Conservation (phyloP, 176 grass and related monocot genomes). For the Metroxylon sagu region DNA sequence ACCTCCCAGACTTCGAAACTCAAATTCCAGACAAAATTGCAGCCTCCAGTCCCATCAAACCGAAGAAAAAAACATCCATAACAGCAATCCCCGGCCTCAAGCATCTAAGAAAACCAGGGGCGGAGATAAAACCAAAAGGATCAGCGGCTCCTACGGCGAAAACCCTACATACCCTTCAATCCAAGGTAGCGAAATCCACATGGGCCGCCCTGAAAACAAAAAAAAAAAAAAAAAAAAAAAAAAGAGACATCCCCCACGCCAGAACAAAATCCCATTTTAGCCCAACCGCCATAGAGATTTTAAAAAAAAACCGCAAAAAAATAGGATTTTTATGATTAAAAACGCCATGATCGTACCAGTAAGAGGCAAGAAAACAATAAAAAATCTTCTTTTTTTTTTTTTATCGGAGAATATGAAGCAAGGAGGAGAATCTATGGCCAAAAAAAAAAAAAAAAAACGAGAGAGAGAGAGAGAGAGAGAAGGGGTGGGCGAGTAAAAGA, state of each 20-base stretch:
- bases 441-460: constrained; percentile 8
- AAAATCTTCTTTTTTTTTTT: constrained; percentile 16
- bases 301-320: background rate
- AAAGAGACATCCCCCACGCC: background rate
- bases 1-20: too few relatives aligned
- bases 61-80: too few relatives aligned
- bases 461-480: background rate
- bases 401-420: constrained; percentile 7
- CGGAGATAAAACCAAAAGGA: background rate
- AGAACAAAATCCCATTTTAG: background rate
- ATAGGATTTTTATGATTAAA: constrained; percentile 1
- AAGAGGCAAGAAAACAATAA: constrained; percentile 18
- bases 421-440: constrained; percentile 2
- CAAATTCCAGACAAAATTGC: too few relatives aligned
- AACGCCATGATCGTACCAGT: constrained; percentile 19
- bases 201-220: background rate
- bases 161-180: constrained; percentile 10
- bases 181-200: constrained; percentile 6
- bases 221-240: background rate
- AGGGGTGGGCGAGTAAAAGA: too few relatives aligned
- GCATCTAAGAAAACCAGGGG: background rate
- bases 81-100: background rate
- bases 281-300: constrained; percentile 2
- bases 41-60: too few relatives aligned
- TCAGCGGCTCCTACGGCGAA: background rate